Evolutionary conservation across 768 basidiomycete species (phyloP).

Genomic region (Ramaria sp.): DNA sequence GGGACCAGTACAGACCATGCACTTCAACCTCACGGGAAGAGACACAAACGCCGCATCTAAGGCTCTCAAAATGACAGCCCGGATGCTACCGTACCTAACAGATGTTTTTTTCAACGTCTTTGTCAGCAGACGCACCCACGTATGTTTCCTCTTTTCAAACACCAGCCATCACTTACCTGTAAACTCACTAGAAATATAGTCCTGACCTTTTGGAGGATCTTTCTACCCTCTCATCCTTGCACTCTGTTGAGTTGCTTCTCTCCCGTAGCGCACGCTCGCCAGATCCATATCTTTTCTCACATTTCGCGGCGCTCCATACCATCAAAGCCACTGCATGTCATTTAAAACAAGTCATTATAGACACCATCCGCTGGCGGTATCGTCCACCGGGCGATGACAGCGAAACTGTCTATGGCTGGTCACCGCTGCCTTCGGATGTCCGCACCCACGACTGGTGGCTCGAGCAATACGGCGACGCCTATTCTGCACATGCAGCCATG

Average conservation of each 20-base stretch:
- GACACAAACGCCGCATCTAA: constrained; percentile 4
- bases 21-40: constrained; percentile 4
- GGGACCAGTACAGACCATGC: constrained; percentile 5
- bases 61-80: background rate
- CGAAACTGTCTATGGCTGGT: constrained; percentile 2
- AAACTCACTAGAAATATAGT: background rate
- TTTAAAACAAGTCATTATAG: constrained; percentile 3
- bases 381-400: background rate
- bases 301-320: constrained; percentile 7
- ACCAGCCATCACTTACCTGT: background rate
- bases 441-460: constrained; percentile 9
- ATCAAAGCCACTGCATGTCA: constrained; percentile 4
- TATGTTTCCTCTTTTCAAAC: background rate
- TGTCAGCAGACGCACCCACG: constrained; percentile 7
- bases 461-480: constrained; percentile 1
- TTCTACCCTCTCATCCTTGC: constrained; percentile 3
- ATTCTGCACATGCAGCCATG: constrained; percentile 4
- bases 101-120: constrained; percentile 8
- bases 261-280: constrained; percentile 7
- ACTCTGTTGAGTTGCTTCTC: constrained; percentile 4
- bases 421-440: constrained; percentile 3
- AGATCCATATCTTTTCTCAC: constrained; percentile 5
- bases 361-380: constrained; percentile 6
- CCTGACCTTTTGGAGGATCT: constrained; percentile 6
- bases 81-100: constrained; percentile 2